Base-by-base conservation (phyloP, 495 filamentous ascomycete genomes). In the Neurospora pannonica region DNA sequence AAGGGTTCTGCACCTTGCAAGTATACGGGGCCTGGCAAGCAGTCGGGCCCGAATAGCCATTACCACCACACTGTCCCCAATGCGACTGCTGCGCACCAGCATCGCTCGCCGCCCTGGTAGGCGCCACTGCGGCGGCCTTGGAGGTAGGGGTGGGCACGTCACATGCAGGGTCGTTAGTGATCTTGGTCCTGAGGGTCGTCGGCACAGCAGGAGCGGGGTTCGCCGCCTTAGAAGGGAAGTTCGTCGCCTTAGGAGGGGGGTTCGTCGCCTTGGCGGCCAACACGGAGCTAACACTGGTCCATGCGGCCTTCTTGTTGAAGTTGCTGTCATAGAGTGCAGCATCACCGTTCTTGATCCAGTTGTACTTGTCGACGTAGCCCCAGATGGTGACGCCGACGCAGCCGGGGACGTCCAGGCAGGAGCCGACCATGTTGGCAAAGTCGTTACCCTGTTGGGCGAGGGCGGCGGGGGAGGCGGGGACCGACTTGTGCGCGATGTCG, bases 301-400 rank as follows among this genome's bases (percentile, higher is more conserved):
- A 90, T 2, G 89, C 87, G 6, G 87, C 84, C 83, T 90, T 89
- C 83, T 87, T 87, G 15, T 71, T 78, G 13, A 85, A 75, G 72
- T 85, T 82, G 74, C 79, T 80, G 74, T 89, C 86, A 84, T 86
- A 90, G n/a, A 88, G 83, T n/a, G 84, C 82, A 0, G 88, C 87
- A 43, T 81, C 86, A 9, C 88, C 88, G n/a, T 85, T 85, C 19
- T 40, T 28, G 10, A 83, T 71, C 89, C 89, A 90, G 28, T 82
- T 85, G 80, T 89, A 88, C 80, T 88, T 87, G 77, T 91, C 90
- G 24, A 85, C 87, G 82, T 87, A 91, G 74, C 87, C 85, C 90
- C 89, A 91, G 74, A 90, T 85, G n/a, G 88, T 91, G 38, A 92
- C 80, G 3, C 89, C 90, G 39, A 91, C 82, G 76, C 91, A 93